Evolutionary conservation across 208 protist species (phyloP).

Genomic region (Trypanosoma brucei): DNA sequence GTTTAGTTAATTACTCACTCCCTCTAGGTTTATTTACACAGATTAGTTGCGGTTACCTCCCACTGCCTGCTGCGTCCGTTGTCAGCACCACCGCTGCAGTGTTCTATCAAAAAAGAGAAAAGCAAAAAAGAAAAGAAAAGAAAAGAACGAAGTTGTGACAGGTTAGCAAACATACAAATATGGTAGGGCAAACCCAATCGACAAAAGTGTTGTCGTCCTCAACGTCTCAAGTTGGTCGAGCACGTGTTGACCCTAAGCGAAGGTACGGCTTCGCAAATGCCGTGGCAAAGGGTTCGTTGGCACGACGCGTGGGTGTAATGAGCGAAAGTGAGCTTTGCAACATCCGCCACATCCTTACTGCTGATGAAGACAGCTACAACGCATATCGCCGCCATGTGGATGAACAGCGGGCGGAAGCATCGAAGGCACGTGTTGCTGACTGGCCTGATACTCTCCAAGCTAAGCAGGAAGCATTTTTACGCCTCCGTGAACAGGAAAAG

Average conservation of each 20-base stretch:
- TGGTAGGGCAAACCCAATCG: too few relatives aligned
- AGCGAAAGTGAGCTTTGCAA: slow-evolving; percentile 66
- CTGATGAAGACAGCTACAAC: slow-evolving; percentile 12
- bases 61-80: too few relatives aligned
- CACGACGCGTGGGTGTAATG: slow-evolving; percentile 57
- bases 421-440: slow-evolving; percentile 32
- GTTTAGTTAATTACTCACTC: too few relatives aligned
- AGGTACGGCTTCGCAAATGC: slow-evolving; percentile 77
- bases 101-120: too few relatives aligned
- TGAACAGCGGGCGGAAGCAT: slow-evolving; percentile 30
- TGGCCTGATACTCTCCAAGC: slow-evolving; percentile 77
- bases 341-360: slow-evolving; percentile 50
- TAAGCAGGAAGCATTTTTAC: slow-evolving; percentile 52
- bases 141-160: too few relatives aligned
- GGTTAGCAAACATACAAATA: too few relatives aligned
- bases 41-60: too few relatives aligned
- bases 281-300: slow-evolving; percentile 57
- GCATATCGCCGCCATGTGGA: slow-evolving; percentile 30
- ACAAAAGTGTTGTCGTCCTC: too few relatives aligned
- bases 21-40: too few relatives aligned
- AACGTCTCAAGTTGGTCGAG: slow-evolving; percentile 28
- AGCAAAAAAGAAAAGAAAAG: too few relatives aligned
- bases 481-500: slow-evolving; percentile 31
- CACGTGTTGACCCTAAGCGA: slow-evolving; percentile 53
- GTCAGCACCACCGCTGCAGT: too few relatives aligned